These are phyloP conservation scores for Daldinia eschscholtzii DNA, from an alignment of 2,329 filamentous ascomycete genomes.

Conservation along the genomic window DNA sequence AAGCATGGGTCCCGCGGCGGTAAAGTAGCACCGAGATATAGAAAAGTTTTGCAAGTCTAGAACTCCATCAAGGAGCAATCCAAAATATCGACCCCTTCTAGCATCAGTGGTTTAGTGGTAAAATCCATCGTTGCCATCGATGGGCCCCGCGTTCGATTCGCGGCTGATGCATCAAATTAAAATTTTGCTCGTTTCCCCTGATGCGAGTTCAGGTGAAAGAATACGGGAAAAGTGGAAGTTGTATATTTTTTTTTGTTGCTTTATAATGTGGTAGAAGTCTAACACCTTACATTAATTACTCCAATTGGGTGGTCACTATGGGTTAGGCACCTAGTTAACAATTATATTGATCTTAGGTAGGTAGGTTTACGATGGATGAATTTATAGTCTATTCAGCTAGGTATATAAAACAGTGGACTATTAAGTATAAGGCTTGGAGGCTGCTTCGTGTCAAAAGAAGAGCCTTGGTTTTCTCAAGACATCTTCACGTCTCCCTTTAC, in stretches of 20 bases:
- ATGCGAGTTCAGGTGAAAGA: not conserved
- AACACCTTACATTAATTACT: too few relatives aligned
- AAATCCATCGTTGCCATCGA: slow-evolving; percentile 68
- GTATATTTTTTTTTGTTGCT: not conserved
- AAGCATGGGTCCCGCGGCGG: not conserved
- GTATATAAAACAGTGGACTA: not conserved
- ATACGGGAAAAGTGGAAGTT: not conserved
- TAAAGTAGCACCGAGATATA: not conserved
- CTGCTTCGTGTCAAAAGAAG: not conserved
- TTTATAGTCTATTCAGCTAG: slow-evolving; percentile 10
- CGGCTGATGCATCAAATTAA: slow-evolving; percentile 54
- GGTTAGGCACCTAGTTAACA: too few relatives aligned
- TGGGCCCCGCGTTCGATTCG: slow-evolving; percentile 63
- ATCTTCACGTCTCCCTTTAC: not conserved
- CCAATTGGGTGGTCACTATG: too few relatives aligned
- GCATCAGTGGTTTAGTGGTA: slow-evolving; percentile 65
- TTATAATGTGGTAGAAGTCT: too few relatives aligned
- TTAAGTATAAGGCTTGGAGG: slow-evolving; percentile 7
- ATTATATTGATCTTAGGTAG: not conserved
- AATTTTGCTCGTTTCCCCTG: not conserved
- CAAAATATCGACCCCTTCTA: not conserved
- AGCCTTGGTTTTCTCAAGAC: not conserved
- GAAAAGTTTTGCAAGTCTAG: not conserved
- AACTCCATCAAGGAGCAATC: not conserved
- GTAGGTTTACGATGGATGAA: not conserved